Base-by-base conservation (phyloP, 2,329 filamentous ascomycete species). In the Venturia effusa region DNA sequence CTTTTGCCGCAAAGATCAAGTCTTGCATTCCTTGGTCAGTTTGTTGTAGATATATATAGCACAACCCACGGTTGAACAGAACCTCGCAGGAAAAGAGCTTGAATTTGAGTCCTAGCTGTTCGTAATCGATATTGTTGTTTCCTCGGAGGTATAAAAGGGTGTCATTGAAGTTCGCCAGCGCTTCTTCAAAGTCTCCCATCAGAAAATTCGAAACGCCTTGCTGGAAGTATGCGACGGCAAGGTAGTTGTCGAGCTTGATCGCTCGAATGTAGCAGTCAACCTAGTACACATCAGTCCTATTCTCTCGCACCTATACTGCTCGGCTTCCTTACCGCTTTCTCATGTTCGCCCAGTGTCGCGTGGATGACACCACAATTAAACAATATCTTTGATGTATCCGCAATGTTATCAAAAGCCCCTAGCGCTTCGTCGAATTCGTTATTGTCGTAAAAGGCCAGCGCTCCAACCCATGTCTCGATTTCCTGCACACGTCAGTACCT, bases 311-410 rank as follows among this genome's bases (percentile, higher is more conserved):
- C 11, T 24, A 41, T 39, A 59, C 32, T 27, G 27, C 59, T 67
- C 68, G 68, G 67, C 13, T 15, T 30, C 73, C 91, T 76, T 81
- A 96, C 93, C 72, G 94, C 94, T 80, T 91, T 92, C 74, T 93
- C 89, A 77, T 99, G 94, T 74, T 97, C 92, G 69, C 94, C 94
- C 22, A 99, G 81, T 0, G 94, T 97, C 45, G 94, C 94, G 79
- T 97, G 90, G 70, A 99, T 97, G 45, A 99, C 93, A 69, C 94
- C 94, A 77, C 93, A 95, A 73, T 99, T 99, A 81, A 99, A 99
- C 66, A 96, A 81, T 67, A 99, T 99, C 81, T 96, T 97, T 70
- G 94, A 97, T 0, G 94, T 99, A 74, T 97, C 94, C 66, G 89
- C 83, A 71, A 99, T 96, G 69, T 82, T 84, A 67, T 90, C 89